Evolutionary conservation across 352 stramenopile genomes (phyloP).

Genomic region (Phytophthora constricta): DNA sequence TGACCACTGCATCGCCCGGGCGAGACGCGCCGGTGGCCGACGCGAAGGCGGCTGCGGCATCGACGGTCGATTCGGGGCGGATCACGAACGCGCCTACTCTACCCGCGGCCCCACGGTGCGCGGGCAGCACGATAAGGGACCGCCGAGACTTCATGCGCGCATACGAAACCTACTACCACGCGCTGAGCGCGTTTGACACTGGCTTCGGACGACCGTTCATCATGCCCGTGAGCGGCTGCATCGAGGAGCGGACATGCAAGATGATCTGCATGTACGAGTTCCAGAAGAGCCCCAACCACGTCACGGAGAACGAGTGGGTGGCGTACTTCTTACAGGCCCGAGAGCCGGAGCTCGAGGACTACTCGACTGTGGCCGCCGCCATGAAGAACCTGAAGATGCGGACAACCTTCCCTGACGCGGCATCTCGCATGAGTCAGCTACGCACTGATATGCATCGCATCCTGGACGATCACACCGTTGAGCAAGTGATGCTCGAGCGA

Average conservation of each 20-base stretch:
- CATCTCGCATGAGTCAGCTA: constrained; percentile 4
- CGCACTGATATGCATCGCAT: constrained; percentile 12
- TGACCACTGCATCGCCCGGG: not conserved
- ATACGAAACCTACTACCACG: constrained; percentile 6
- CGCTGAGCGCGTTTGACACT: constrained; percentile 12
- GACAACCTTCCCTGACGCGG: constrained; percentile 4
- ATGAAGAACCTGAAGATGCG: constrained; percentile 18
- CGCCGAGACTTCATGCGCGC: constrained; percentile 9
- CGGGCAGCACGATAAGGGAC: constrained; percentile 7
- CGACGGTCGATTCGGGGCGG: not conserved
- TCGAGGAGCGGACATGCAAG: constrained; percentile 6
- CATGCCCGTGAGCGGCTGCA: constrained; percentile 18
- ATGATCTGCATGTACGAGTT: constrained; percentile 17
- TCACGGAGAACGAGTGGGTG: constrained; percentile 15
- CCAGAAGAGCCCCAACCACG: constrained; percentile 11
- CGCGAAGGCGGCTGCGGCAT: not conserved
- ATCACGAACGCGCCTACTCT: not conserved
- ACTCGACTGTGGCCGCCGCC: constrained; percentile 6
- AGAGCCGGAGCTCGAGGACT: not conserved
- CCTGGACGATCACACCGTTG: constrained; percentile 9
- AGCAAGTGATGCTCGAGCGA: not conserved
- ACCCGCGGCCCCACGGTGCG: not conserved
- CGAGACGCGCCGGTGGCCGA: not conserved
- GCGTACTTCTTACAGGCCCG: constrained; percentile 7
- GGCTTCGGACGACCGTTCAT: constrained; percentile 7